A percentile compares a stretch with the other conserved stretches of the same genome.
These are phyloP conservation scores for Trichoderma erinaceum DNA, from an alignment of 495 filamentous ascomycete genomes.

Conservation along the genomic window DNA sequence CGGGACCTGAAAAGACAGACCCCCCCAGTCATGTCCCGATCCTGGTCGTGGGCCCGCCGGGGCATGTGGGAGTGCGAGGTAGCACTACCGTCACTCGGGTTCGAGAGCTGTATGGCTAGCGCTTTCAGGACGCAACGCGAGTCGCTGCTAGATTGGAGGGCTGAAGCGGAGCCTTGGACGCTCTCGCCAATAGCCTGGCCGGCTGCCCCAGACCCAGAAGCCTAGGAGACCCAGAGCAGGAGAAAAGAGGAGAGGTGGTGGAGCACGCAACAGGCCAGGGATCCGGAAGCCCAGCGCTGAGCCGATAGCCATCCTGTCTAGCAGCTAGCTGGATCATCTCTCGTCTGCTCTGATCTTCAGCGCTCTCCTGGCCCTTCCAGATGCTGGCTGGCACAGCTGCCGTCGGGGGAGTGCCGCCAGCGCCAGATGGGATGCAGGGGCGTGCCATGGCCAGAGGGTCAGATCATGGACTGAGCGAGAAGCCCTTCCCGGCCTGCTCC, in stretches of 20 bases:
- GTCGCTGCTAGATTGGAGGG: constrained; percentile 11
- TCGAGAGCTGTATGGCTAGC: constrained; percentile 14
- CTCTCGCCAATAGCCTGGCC: neutral
- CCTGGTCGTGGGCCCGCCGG: constrained; percentile 8
- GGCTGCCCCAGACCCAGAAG: neutral
- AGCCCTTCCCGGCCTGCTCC: neutral
- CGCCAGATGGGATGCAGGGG: neutral
- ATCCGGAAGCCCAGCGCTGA: neutral
- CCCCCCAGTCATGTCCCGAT: constrained; percentile 3
- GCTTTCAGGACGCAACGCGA: constrained; percentile 5
- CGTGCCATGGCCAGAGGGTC: neutral
- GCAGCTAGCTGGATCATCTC: neutral
- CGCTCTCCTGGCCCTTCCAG: neutral
- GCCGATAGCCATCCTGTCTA: neutral
- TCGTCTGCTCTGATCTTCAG: neutral
- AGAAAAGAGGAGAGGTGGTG: neutral
- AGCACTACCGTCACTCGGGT: constrained; percentile 11
- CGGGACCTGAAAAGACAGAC: constrained; percentile 3
- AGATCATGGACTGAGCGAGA: neutral
- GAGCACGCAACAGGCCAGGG: neutral
- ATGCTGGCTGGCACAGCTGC: neutral
- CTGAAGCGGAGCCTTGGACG: constrained; percentile 10
- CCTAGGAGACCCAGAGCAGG: neutral
- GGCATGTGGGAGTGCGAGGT: neutral
- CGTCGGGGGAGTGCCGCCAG: constrained; percentile 5